phyloP scores from a whole-genome alignment of 1,139 yeast genomes.

The Zygoascus sp. region DNA sequence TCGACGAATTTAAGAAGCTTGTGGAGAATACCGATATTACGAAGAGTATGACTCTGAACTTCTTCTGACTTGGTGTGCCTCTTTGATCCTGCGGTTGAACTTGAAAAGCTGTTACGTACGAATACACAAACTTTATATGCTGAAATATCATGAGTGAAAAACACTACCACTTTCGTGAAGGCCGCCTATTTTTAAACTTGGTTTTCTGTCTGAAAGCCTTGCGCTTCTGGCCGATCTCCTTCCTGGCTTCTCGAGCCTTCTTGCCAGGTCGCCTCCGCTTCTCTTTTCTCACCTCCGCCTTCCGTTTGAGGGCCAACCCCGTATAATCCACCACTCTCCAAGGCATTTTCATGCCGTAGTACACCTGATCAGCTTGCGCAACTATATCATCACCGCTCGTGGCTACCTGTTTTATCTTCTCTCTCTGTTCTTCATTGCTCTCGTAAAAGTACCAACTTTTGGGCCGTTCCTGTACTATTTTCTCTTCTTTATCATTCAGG shows the following conservation, averaged over 20 bases:
- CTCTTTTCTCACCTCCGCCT: constrained; percentile 18
- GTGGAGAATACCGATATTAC: constrained; percentile 39
- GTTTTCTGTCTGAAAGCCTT: background rate
- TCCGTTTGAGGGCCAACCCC: constrained; percentile 25
- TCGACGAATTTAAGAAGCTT: constrained; percentile 70
- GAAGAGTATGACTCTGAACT: constrained; percentile 38
- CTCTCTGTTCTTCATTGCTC: constrained; percentile 12
- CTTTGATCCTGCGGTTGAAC: too few relatives aligned
- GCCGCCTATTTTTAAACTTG: background rate
- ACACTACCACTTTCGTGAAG: background rate
- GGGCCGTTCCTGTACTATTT: constrained; percentile 23
- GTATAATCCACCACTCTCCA: constrained; percentile 28
- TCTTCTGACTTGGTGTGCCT: too few relatives aligned
- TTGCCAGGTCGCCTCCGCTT: constrained; percentile 33
- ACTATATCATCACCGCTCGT: constrained; percentile 25
- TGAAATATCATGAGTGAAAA: background rate
- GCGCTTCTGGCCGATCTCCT: background rate
- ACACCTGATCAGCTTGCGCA: constrained; percentile 14
- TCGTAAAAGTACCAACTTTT: constrained; percentile 25
- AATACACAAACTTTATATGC: too few relatives aligned
- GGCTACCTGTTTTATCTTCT: constrained; percentile 20
- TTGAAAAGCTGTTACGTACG: too few relatives aligned
- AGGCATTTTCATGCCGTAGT: constrained; percentile 23
- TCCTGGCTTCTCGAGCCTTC: constrained; percentile 26
- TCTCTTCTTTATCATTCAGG: constrained; percentile 15